phyloP scores from a whole-genome alignment of 2,329 filamentous ascomycete genomes.

The Aspergillus latus region DNA sequence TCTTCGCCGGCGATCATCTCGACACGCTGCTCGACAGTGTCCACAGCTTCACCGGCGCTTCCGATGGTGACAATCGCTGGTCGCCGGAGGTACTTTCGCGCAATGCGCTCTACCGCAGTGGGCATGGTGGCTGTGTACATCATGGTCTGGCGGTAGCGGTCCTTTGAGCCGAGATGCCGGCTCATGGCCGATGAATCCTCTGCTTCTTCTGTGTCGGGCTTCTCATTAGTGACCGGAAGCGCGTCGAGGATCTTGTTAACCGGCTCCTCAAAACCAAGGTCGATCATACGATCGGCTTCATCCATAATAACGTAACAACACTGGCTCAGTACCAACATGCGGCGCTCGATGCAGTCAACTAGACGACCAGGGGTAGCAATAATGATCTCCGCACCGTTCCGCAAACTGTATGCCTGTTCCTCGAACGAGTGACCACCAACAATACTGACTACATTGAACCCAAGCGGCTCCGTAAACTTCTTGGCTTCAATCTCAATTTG shows the following conservation, averaged over 20 bases:
- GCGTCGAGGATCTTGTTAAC: slow-evolving; percentile 97
- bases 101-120: slow-evolving; percentile 84
- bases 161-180: slow-evolving; percentile 69
- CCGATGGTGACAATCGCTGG: slow-evolving; percentile 94
- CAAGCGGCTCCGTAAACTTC: slow-evolving; percentile 87
- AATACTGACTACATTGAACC: slow-evolving; percentile 93
- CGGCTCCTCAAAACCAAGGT: slow-evolving; percentile 94
- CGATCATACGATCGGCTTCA: slow-evolving; percentile 98
- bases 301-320: slow-evolving; percentile 99
- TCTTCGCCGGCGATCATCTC: slow-evolving; percentile 90
- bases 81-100: slow-evolving; percentile 91
- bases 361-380: slow-evolving; percentile 98
- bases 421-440: slow-evolving; percentile 97
- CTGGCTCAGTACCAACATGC: slow-evolving; percentile 87
- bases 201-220: slow-evolving; percentile 88
- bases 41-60: slow-evolving; percentile 90
- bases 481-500: slow-evolving; percentile 93
- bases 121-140: slow-evolving; percentile 99
- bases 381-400: slow-evolving; percentile 93
- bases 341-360: slow-evolving; percentile 92
- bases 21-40: slow-evolving; percentile 95
- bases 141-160: slow-evolving; percentile 95
- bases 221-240: slow-evolving; percentile 87
- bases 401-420: slow-evolving; percentile 85
- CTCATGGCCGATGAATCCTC: slow-evolving; percentile 86